These are phyloP conservation scores for Stemphylium vesicarium DNA, from an alignment of 2,329 filamentous ascomycete genomes.

Conservation along the genomic window DNA sequence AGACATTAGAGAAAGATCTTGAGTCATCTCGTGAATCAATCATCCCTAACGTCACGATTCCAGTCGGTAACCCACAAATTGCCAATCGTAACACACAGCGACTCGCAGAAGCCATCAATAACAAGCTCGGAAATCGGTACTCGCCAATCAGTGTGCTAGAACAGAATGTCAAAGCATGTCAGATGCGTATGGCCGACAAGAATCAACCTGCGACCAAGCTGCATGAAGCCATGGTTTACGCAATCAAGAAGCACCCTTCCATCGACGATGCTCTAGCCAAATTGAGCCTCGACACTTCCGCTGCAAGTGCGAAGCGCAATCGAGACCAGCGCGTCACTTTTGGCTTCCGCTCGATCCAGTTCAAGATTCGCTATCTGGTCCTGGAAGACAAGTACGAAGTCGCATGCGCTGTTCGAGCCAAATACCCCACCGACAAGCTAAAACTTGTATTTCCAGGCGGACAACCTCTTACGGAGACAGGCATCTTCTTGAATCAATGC, in stretches of 20 bases:
- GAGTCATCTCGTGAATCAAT: slow-evolving; percentile 15
- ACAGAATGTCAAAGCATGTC: no score
- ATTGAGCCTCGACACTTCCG: slow-evolving; percentile 15
- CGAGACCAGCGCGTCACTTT: slow-evolving; percentile 41
- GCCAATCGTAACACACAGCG: no score
- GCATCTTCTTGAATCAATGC: slow-evolving; percentile 37
- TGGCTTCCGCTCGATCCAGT: slow-evolving; percentile 34
- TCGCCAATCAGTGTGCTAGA: no score
- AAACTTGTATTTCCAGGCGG: no score
- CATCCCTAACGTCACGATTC: no score
- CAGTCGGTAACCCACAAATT: no score
- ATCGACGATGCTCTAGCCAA: no score
- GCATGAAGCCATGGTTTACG: no score
- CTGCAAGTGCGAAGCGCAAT: slow-evolving; percentile 15
- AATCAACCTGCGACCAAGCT: slow-evolving; percentile 9
- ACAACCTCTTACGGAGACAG: slow-evolving; percentile 5
- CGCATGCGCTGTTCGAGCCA: background rate
- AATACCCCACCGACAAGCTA: background rate
- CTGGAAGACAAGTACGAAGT: slow-evolving; percentile 43
- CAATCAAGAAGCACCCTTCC: no score
- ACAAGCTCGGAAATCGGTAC: slow-evolving; percentile 17
- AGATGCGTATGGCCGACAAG: no score
- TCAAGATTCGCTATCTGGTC: slow-evolving; percentile 37
- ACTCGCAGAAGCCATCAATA: background rate
- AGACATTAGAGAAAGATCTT: slow-evolving; percentile 22